Base-by-base conservation (phyloP, 1,139 yeast species). In the Wickerhamiella pararugosa region DNA sequence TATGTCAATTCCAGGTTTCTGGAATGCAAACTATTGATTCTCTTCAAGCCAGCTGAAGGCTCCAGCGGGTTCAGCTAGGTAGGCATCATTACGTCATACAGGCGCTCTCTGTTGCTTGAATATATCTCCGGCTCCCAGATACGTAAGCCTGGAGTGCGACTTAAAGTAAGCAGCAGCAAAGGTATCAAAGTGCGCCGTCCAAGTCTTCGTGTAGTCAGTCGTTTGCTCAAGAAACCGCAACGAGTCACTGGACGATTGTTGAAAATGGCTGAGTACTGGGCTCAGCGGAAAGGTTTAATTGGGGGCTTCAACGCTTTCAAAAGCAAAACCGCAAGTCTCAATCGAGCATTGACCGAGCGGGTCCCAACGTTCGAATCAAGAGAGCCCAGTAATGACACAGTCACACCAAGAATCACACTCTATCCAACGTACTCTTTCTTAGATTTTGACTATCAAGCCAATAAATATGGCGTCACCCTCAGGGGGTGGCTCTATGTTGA, bases 401-500 rank as follows among this genome's bases (percentile, higher is more conserved):
- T 62, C 21, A 15, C 21, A 3, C 21, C 21, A 15, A 15, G 21
- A 15, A 15, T 15, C 21, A 15, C 21, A 3, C 55, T 70, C 6
- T 80, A 76, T 51, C 87, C 87, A 2, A 71, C 83, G 5, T 82
- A 79, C 56, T 70, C 84, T 0, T 62, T 79, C 21, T 11, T 61
- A 59, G 7, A 58, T 56, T 5, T 54, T 52, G 25, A 7, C 37
- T 25, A 26, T 15, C 30, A 26, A 27, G 9, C 7, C 26, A 9
- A 9, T 9, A 10, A 10, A 9, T 33, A 31, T 21, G 33, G 41
- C 40, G 76, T 86, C 1, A 75, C 76, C 41, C 73, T 84, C 2
- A 70, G 81, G 39, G 94, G 95, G 3, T 73, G 80, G 71, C 67
- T 83, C 7, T 74, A 69, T 45, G 67, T 82, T 36, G 86, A 86